A percentile compares a stretch with the other conserved stretches of the same genome.
Conservation (phyloP, 139 green algal species). For the Chlamydomonas eustigma region DNA sequence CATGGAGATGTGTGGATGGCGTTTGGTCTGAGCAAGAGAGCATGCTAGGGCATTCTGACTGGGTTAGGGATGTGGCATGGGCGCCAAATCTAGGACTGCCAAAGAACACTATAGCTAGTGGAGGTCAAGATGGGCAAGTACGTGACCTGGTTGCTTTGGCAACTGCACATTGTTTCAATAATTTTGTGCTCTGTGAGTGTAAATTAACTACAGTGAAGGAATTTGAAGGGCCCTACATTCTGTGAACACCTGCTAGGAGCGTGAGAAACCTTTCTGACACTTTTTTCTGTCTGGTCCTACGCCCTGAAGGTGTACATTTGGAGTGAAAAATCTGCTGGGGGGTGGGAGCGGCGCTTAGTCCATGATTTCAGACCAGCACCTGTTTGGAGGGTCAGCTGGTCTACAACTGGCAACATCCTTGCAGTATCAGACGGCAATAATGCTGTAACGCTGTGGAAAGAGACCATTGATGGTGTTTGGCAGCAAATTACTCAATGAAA, state of each 20-base stretch:
- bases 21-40: conserved; percentile 71
- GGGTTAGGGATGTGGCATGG: conserved; percentile 95
- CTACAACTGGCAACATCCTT: conserved; percentile 85
- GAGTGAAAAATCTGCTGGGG: conserved; percentile 50
- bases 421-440: conserved; percentile 75
- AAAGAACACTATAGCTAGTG: conserved; percentile 83
- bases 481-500: conserved; percentile 58
- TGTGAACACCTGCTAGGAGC: no score
- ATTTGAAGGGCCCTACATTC: no score
- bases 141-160: no score
- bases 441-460: conserved; percentile 92
- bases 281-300: no score
- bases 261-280: no score
- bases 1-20: conserved; percentile 57
- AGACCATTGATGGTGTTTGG: conserved; percentile 87
- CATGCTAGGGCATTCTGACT: conserved; percentile 85
- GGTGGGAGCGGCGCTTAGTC: conserved; percentile 67
- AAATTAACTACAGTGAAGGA: no score
- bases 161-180: no score
- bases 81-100: conserved; percentile 85
- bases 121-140: conserved; percentile 85
- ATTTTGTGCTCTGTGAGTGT: no score
- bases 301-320: conserved; percentile 88
- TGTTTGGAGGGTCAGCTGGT: conserved; percentile 92
- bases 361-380: conserved; percentile 64